Conservation (phyloP, 768 basidiomycete genomes). For the Mycena galericulata region DNA sequence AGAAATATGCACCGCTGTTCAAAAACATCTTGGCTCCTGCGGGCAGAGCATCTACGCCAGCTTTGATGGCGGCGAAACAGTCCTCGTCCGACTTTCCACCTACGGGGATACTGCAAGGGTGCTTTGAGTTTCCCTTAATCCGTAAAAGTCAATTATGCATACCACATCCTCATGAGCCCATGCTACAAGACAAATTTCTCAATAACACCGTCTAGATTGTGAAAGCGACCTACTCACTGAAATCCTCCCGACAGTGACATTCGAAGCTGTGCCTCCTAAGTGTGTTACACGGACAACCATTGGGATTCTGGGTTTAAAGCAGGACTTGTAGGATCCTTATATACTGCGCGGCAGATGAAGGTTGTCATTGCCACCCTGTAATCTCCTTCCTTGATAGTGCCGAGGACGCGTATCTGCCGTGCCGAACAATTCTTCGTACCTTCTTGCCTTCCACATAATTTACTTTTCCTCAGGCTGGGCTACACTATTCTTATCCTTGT, state of each 20-base stretch:
- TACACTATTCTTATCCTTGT: too few relatives aligned
- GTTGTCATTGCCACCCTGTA: too few relatives aligned
- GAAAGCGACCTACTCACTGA: slow-evolving; percentile 10
- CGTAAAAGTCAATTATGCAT: too few relatives aligned
- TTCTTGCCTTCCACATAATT: too few relatives aligned
- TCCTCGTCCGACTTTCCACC: slow-evolving; percentile 64
- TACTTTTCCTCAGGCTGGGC: too few relatives aligned
- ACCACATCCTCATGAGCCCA: slow-evolving; percentile 35
- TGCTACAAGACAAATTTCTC: too few relatives aligned
- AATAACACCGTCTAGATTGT: background rate
- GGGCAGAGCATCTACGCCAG: slow-evolving; percentile 57
- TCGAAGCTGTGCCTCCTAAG: slow-evolving; percentile 18
- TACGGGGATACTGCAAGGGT: slow-evolving; percentile 50
- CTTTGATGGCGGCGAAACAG: slow-evolving; percentile 72
- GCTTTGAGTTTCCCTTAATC: background rate
- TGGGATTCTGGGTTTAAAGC: too few relatives aligned
- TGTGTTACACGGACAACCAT: background rate
- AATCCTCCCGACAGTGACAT: slow-evolving; percentile 10
- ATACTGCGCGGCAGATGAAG: too few relatives aligned
- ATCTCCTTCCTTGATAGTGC: too few relatives aligned
- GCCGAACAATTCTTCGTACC: too few relatives aligned
- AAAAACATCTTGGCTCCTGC: slow-evolving; percentile 60
- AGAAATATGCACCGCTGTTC: slow-evolving; percentile 51
- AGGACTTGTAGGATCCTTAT: too few relatives aligned
- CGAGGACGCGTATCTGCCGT: too few relatives aligned